Base-by-base conservation (phyloP, 192 early-diverging fungal genomes). In the Umbelopsis vinacea region DNA sequence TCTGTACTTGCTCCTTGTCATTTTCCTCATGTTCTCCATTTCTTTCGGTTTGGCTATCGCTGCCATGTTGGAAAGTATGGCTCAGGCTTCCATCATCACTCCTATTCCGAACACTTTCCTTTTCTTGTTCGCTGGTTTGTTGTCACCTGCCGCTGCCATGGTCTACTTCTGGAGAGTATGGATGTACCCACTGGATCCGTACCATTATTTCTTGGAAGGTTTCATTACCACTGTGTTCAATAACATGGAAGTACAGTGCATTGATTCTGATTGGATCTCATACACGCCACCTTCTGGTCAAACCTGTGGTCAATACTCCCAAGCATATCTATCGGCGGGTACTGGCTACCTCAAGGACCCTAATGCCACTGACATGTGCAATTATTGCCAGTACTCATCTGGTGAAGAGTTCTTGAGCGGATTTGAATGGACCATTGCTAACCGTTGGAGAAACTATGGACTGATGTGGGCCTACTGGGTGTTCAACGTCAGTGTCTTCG, bases 11-110 rank as follows among this genome's bases (percentile, higher is more conserved):
- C 71, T 87, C 43, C 81, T 88, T 53, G 75, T 84, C 26, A 15
- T 88, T 38, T 82, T 90, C 70, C 84, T 87, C 52, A 70, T 92
- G 12, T 95, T 91, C 74, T 82, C 89, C 40, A 75, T 93, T 1
- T 86, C 86, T 1, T 77, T 95, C 46, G 92, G 92, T 53, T 91
- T 91, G 68, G 86, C 86, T 46, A 85, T 95, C 71, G 90, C 90
- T 1, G 82, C 90, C 15, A 81, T 90, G 17, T 84, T 86, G 14
- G 90, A 90, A 19, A 85, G 81, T 68, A 81, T 88, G 12, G 70
- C 83, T 5, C 76, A 88, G 0, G 89, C 89, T 1, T 82, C 87
- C 2, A 76, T 92, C 69, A 60, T 92, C 38, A 90, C 90, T 60
- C 91, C 91, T 8, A 85, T 94, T 43, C 82, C 88, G 66, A 84